phyloP scores from a whole-genome alignment of 2,329 filamentous ascomycete genomes.

The Diaporthe humulicola region DNA sequence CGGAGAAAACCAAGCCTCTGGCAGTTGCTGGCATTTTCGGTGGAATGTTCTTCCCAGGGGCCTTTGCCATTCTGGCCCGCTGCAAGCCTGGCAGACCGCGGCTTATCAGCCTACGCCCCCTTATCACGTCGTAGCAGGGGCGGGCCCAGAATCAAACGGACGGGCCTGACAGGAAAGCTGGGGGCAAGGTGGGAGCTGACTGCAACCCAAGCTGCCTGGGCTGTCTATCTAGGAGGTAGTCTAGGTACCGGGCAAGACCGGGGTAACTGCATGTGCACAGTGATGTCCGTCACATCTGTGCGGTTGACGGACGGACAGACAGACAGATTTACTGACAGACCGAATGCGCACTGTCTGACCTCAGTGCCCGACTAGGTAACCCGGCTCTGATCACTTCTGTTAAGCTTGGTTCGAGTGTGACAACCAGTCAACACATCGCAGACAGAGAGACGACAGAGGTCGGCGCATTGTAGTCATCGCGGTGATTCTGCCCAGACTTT shows the following conservation, averaged over 20 bases:
- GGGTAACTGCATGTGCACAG: neutral
- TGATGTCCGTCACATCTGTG: neutral
- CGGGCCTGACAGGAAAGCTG: slow-evolving; percentile 21
- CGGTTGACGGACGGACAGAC: slow-evolving; percentile 2
- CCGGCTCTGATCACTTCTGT: slow-evolving; percentile 15
- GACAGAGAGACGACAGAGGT: neutral
- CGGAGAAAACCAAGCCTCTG: slow-evolving; percentile 31
- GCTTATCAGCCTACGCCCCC: slow-evolving; percentile 15
- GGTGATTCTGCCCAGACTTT: neutral
- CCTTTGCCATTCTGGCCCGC: neutral
- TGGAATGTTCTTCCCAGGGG: slow-evolving; percentile 30
- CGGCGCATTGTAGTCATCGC: neutral
- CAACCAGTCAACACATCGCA: neutral
- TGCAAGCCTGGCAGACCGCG: neutral
- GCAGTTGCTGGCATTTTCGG: slow-evolving; percentile 11
- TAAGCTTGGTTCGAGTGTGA: neutral
- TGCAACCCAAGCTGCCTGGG: slow-evolving; percentile 25
- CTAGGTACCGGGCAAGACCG: no score
- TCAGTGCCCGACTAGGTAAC: slow-evolving; percentile 4
- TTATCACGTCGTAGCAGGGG: slow-evolving; percentile 26
- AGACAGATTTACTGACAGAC: neutral
- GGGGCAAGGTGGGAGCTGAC: slow-evolving; percentile 1
- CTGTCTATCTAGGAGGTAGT: neutral
- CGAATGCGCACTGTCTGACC: slow-evolving; percentile 25
- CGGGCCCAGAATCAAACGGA: slow-evolving; percentile 9